phyloP scores from a whole-genome alignment of 2,329 filamentous ascomycete genomes.

The Aspergillus tanneri region DNA sequence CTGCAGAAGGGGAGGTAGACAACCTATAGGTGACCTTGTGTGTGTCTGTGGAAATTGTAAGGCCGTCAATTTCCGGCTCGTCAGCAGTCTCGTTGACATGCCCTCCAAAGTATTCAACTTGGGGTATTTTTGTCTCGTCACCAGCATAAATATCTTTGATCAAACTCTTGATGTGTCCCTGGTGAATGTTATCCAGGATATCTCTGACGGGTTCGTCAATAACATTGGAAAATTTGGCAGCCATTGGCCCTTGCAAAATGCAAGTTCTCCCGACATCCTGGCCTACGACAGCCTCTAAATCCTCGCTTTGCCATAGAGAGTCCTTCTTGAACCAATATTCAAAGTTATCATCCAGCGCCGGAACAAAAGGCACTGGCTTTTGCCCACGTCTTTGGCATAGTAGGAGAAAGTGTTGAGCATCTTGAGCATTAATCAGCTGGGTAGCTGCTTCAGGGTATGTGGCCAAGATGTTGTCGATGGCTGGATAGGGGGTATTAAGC shows the following conservation, averaged over 20 bases:
- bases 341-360: constrained; percentile 92
- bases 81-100: constrained; percentile 69
- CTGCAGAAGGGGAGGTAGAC: constrained; percentile 69
- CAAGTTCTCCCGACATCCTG: constrained; percentile 96
- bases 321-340: constrained; percentile 99
- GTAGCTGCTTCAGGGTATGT: constrained; percentile 82
- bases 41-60: constrained; percentile 76
- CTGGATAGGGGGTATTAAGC: constrained; percentile 74
- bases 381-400: constrained; percentile 88
- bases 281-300: constrained; percentile 89
- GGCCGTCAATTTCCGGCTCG: constrained; percentile 77
- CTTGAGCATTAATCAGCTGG: constrained; percentile 96
- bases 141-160: constrained; percentile 76
- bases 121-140: constrained; percentile 72
- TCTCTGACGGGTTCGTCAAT: constrained; percentile 94
- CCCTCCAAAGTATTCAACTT: constrained; percentile 93
- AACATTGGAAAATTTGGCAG: constrained; percentile 82
- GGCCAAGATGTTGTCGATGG: constrained; percentile 74
- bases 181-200: constrained; percentile 87
- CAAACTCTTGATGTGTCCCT: constrained; percentile 78
- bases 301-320: constrained; percentile 98
- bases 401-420: constrained; percentile 93
- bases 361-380: constrained; percentile 96
- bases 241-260: constrained; percentile 92
- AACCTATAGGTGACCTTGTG: constrained; percentile 82